Percentiles rank a stretch among this genome's conserved stretches.
These are phyloP conservation scores for Curvularia sp. DNA, from an alignment of 2,329 filamentous ascomycete species.

Conservation along the genomic window DNA sequence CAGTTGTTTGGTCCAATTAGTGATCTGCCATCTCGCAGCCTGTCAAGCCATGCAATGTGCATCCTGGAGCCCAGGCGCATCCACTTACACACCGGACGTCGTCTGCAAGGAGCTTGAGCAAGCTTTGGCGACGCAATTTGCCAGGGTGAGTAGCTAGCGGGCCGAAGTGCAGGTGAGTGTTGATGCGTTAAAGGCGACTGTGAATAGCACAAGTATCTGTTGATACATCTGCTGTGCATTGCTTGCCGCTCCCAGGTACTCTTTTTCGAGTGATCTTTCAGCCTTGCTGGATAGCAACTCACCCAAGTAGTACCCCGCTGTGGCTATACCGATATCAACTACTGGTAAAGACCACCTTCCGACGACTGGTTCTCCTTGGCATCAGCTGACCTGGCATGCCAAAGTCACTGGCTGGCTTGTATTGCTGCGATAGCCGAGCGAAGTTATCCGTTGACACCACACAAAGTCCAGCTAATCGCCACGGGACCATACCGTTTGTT, in stretches of 20 bases:
- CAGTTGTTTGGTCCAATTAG: conserved; percentile 34
- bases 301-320: background rate
- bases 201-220: conserved; percentile 26
- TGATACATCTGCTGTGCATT: conserved; percentile 19
- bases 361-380: conserved; percentile 7
- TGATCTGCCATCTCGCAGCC: conserved; percentile 19
- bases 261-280: background rate
- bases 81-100: conserved; percentile 41
- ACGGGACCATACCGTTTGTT: conserved; percentile 37
- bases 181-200: conserved; percentile 28
- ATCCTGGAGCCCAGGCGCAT: conserved; percentile 33
- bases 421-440: conserved; percentile 26
- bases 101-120: conserved; percentile 41
- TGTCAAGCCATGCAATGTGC: conserved; percentile 37
- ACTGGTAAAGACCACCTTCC: conserved; percentile 1
- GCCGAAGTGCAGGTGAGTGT: conserved; percentile 24
- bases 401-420: conserved; percentile 25
- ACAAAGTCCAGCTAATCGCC: conserved; percentile 29
- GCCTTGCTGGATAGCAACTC: background rate
- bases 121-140: conserved; percentile 40
- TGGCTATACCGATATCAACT: background rate
- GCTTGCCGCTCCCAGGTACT: conserved; percentile 8
- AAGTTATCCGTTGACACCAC: conserved; percentile 31
- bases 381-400: conserved; percentile 30
- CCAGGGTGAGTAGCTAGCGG: conserved; percentile 36